These are phyloP conservation scores for Suhomyces prunicola DNA, from an alignment of 805 yeast species.

Conservation along the genomic window DNA sequence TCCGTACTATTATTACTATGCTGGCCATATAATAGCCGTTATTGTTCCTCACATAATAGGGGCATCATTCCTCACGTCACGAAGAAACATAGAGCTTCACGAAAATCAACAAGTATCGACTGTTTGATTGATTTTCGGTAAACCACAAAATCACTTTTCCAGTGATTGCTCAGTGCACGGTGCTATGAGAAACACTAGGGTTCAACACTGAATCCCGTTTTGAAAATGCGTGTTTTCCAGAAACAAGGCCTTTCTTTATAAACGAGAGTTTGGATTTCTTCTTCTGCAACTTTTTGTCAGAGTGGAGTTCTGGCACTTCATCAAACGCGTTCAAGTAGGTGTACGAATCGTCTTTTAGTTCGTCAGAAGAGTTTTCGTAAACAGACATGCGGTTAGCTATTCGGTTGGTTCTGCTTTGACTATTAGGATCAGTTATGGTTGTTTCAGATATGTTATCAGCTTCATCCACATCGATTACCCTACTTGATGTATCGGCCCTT, in stretches of 20 bases:
- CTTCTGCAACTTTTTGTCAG: not conserved
- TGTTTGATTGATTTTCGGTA: not conserved
- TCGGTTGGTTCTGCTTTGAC: not conserved
- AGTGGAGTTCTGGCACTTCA: not conserved
- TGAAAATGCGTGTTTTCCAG: not conserved
- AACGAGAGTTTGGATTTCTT: slow-evolving; percentile 2
- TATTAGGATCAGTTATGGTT: not conserved
- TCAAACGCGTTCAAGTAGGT: slow-evolving; percentile 17
- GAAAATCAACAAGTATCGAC: not conserved
- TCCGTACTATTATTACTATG: not conserved
- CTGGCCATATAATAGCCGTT: not conserved
- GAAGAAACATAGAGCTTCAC: not conserved
- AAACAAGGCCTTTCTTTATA: not conserved
- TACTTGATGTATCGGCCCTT: not conserved
- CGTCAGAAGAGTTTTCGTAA: not conserved
- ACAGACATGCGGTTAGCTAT: not conserved
- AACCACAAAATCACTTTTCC: not conserved
- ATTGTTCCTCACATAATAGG: not conserved
- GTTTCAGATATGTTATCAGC: not conserved
- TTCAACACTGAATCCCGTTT: not conserved
- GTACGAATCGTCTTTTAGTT: slow-evolving; percentile 14
- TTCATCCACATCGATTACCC: not conserved
- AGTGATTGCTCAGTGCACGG: not conserved
- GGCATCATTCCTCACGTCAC: not conserved
- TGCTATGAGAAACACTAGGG: not conserved